Base-by-base conservation (phyloP, 2,329 filamentous ascomycete genomes). In the Botrytis pseudocinerea region DNA sequence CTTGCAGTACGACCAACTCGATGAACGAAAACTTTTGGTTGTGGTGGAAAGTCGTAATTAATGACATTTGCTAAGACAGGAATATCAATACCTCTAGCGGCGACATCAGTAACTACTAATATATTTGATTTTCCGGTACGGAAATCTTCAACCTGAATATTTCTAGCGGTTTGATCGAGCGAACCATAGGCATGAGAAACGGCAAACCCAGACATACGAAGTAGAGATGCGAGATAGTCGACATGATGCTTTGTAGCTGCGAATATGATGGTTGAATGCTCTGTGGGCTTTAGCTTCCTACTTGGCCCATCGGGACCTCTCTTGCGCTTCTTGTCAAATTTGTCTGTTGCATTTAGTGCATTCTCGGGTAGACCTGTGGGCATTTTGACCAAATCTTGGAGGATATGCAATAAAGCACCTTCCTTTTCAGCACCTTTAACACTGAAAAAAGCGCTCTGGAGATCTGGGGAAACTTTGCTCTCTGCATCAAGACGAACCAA, bases 1-100 rank as follows among this genome's bases (percentile, higher is more conserved):
- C 96, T 90, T 59, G 96, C 97, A 40, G 97, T 99, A 83, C 96
- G 91, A 79, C 96, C 96, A 64, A 99, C 96, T 81, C 96, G 91
- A 83, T 99, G 96, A 42, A 99, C 92, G 79, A 97, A 99, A 60
- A 99, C 91, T 83, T 99, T 99, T 32, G 96, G 94, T 79, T 98
- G 96, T 2, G 95, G 93, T 4, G 96, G 95, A 76, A 99, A 99
- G 80, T 98, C 95, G 83, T 97, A 99, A 85, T 99, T 98, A 85
- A 99, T 95, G 74, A 99, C 96, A 81, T 99, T 98, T 73, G 94
- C 95, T 51, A 99, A 87, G 64, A 98, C 89, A 0, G 96, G 96
- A 77, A 99, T 97, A 89, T 99, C 96, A 75, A 99, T 97, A 89
- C 96, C 95, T 86, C 96, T 89, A 35, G 96, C 96, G 22, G 96